These are phyloP conservation scores for Athelia sp. DNA, from an alignment of 1,284 basidiomycete species.

Conservation along the genomic window DNA sequence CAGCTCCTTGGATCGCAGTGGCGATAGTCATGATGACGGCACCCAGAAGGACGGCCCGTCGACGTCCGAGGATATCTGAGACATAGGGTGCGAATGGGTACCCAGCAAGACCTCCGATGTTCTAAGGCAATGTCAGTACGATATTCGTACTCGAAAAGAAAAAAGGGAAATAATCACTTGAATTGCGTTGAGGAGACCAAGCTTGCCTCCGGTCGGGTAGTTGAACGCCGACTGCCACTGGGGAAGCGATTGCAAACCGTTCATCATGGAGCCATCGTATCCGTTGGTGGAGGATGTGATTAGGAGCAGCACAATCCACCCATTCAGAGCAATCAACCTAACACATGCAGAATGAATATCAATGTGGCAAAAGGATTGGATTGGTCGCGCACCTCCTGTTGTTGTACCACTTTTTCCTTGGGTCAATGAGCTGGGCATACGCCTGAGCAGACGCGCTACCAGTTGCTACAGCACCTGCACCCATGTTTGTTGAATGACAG, in stretches of 20 bases:
- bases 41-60: slow-evolving; percentile 55
- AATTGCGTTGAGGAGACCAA: slow-evolving; percentile 74
- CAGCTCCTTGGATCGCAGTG: slow-evolving; percentile 67
- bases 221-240: slow-evolving; percentile 61
- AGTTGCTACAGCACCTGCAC: slow-evolving; percentile 42
- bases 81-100: slow-evolving; percentile 69
- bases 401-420: slow-evolving; percentile 66
- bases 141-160: too few species aligned
- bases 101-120: slow-evolving; percentile 59
- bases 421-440: slow-evolving; percentile 56
- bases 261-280: slow-evolving; percentile 77
- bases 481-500: slow-evolving; percentile 32
- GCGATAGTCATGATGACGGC: slow-evolving; percentile 60
- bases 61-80: slow-evolving; percentile 65
- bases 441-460: slow-evolving; percentile 25
- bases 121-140: slow-evolving; percentile 32
- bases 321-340: slow-evolving; percentile 59
- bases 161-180: too few species aligned
- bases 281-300: slow-evolving; percentile 76
- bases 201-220: slow-evolving; percentile 45
- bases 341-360: slow-evolving; percentile 4
- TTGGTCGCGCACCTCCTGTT: slow-evolving; percentile 46
- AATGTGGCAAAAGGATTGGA: not conserved
- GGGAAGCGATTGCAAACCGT: slow-evolving; percentile 61
- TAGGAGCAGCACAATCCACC: slow-evolving; percentile 65